Evolutionary conservation across 768 basidiomycete genomes (phyloP).

Genomic region (Thelephora aurantiotincta): DNA sequence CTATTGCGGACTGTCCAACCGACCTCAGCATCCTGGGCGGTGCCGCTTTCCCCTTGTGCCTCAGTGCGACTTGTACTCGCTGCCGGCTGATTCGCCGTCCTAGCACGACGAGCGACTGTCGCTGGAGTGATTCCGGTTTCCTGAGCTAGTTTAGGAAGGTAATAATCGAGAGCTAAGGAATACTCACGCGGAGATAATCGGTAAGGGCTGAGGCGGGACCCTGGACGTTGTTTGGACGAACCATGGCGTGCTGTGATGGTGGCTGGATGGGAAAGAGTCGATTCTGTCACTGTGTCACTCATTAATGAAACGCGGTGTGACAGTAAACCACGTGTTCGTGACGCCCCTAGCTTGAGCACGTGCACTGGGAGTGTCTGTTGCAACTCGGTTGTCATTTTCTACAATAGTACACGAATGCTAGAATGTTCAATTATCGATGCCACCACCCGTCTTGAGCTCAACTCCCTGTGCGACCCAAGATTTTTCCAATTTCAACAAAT

Average conservation of each 20-base stretch:
- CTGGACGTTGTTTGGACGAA: slow-evolving; percentile 41
- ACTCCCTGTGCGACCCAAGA: background rate
- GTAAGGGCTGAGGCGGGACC: slow-evolving; percentile 78
- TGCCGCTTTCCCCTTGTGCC: slow-evolving; percentile 6
- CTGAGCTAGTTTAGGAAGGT: slow-evolving; percentile 12
- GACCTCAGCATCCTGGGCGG: slow-evolving; percentile 10
- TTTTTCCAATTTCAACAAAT: background rate
- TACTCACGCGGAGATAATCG: slow-evolving; percentile 56
- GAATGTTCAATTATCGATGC: no score
- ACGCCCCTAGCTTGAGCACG: no score
- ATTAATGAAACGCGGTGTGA: no score
- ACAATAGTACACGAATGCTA: no score
- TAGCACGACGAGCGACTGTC: slow-evolving; percentile 23
- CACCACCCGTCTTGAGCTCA: no score
- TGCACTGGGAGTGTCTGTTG: no score
- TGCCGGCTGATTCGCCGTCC: slow-evolving; percentile 23
- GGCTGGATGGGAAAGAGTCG: no score
- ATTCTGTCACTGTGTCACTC: no score
- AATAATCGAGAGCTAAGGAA: background rate
- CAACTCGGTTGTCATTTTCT: no score
- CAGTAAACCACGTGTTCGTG: no score
- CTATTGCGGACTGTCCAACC: slow-evolving; percentile 1
- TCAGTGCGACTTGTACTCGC: slow-evolving; percentile 13
- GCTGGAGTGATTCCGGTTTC: slow-evolving; percentile 38
- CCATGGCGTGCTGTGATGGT: slow-evolving; percentile 6